phyloP scores from a whole-genome alignment of 306 rosid genomes.

The Abrus precatorius region DNA sequence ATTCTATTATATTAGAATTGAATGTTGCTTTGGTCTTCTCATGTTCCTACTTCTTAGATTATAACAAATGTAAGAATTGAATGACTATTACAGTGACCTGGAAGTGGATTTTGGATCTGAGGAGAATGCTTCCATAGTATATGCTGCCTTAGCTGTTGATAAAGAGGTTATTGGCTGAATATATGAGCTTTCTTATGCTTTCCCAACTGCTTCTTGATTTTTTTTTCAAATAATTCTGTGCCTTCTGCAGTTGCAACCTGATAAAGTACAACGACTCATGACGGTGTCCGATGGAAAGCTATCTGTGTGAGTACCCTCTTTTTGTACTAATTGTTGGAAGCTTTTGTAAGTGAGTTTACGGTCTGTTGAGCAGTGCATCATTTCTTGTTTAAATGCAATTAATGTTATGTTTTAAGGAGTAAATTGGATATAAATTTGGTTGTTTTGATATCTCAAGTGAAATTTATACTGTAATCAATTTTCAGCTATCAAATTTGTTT shows the following conservation, averaged over 20 bases:
- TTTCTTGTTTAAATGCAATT: constrained; percentile 13
- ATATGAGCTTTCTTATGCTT: constrained; percentile 36
- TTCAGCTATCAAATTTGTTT: not conserved
- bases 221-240: not conserved
- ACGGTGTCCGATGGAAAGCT: constrained; percentile 74
- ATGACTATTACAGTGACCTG: constrained; percentile 69
- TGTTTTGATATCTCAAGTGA: constrained; percentile 9
- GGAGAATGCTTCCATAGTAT: constrained; percentile 74
- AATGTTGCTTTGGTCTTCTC: not conserved
- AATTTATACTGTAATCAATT: constrained; percentile 11
- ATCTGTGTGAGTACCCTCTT: constrained; percentile 62
- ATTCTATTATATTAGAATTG: too few relatives aligned
- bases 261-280: constrained; percentile 84
- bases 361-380: constrained; percentile 3
- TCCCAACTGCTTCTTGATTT: not conserved
- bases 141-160: constrained; percentile 68
- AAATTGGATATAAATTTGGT: not conserved
- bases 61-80: not conserved
- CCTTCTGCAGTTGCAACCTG: constrained; percentile 78
- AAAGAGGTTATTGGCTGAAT: constrained; percentile 67
- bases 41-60: not conserved
- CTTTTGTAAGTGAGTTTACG: not conserved
- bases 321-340: constrained; percentile 5
- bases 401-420: not conserved
- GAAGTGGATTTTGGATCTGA: constrained; percentile 80